These are phyloP conservation scores for Lactarius vividus DNA, from an alignment of 768 basidiomycete genomes.

Conservation along the genomic window DNA sequence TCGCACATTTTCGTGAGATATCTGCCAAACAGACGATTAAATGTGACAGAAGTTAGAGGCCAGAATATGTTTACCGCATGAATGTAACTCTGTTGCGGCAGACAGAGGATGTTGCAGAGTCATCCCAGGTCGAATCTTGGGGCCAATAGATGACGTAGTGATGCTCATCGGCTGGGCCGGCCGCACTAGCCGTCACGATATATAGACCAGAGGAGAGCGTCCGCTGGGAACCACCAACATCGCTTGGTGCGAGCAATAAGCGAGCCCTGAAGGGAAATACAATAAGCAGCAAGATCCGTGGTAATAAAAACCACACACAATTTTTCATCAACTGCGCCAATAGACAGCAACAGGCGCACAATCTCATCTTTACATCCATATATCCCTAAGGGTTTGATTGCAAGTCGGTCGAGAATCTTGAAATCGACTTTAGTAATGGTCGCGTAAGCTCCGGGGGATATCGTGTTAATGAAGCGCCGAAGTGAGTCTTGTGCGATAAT, in stretches of 20 bases:
- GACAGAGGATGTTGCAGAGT: constrained; percentile 43
- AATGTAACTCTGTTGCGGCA: constrained; percentile 55
- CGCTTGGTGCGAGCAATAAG: constrained; percentile 24
- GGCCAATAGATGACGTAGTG: constrained; percentile 38
- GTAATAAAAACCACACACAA: constrained; percentile 36
- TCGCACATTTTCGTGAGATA: constrained; percentile 40
- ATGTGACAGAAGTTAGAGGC: neutral
- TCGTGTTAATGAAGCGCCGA: constrained; percentile 43
- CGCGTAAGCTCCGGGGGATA: constrained; percentile 49
- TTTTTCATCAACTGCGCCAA: constrained; percentile 38
- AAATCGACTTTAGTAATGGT: constrained; percentile 57
- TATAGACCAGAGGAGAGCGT: constrained; percentile 51
- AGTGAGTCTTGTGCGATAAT: constrained; percentile 54
- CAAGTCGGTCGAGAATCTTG: constrained; percentile 44
- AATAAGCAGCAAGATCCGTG: neutral
- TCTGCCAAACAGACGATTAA: neutral
- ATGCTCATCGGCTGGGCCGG: constrained; percentile 27
- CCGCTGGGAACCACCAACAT: constrained; percentile 24
- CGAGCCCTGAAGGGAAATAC: constrained; percentile 19
- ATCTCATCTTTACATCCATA: constrained; percentile 55
- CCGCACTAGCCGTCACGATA: constrained; percentile 31
- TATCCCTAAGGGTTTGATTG: constrained; percentile 50
- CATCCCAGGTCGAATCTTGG: constrained; percentile 50
- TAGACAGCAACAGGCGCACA: constrained; percentile 41
- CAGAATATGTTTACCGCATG: constrained; percentile 46